Conservation (phyloP, 2,329 filamentous ascomycete genomes). For the Botrytis squamosa region DNA sequence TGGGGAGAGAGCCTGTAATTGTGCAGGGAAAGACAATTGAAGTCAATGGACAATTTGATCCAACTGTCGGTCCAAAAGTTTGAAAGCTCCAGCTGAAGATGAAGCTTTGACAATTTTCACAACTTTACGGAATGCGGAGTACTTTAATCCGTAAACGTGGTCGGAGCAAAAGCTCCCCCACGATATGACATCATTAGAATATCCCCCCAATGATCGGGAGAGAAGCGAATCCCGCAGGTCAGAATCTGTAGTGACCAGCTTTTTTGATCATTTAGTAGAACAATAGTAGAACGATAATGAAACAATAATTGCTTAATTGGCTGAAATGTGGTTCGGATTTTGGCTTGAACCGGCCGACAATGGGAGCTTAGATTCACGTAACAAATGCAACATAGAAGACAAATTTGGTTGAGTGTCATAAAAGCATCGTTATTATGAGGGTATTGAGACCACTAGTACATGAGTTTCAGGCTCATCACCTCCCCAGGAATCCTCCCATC, state of each 20-base stretch:
- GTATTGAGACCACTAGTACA: conserved; percentile 19
- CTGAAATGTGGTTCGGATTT: too few species aligned
- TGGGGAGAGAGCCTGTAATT: neutral
- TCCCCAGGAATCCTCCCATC: conserved; percentile 10
- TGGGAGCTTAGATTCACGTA: neutral
- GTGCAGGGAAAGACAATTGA: neutral
- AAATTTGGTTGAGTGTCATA: neutral
- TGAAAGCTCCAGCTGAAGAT: neutral
- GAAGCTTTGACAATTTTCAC: conserved; percentile 7
- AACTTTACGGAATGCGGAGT: neutral
- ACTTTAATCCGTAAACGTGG: conserved; percentile 5
- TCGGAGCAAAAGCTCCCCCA: neutral
- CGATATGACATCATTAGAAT: neutral
- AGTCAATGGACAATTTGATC: neutral
- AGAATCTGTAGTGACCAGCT: neutral
- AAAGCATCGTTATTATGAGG: conserved; percentile 15
- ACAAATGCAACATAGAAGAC: neutral
- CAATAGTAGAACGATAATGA: too few species aligned
- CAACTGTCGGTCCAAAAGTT: too few species aligned
- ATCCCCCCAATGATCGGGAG: neutral
- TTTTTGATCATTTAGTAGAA: too few species aligned
- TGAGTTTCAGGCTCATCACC: conserved; percentile 6
- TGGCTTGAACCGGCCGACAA: rapidly evolving
- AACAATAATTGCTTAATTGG: neutral
- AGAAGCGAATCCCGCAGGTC: neutral